These are phyloP conservation scores for Gilbertella persicaria DNA, from an alignment of 371 early-diverging fungal species.

Conservation along the genomic window DNA sequence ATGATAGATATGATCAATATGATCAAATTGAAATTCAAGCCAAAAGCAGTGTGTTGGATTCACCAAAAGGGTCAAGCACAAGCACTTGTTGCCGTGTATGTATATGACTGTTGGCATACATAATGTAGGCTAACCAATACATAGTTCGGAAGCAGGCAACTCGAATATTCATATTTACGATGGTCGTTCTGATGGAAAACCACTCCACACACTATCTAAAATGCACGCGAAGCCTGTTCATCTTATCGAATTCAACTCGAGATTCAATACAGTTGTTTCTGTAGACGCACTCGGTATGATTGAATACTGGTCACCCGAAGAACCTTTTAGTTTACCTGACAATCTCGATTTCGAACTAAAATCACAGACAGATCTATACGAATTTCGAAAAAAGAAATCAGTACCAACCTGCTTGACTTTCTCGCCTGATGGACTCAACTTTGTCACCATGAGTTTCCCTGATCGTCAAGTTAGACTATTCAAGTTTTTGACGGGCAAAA, in stretches of 20 bases:
- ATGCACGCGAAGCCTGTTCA: constrained; percentile 80
- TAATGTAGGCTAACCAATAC: background rate
- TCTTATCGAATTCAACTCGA: constrained; percentile 79
- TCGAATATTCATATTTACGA: constrained; percentile 81
- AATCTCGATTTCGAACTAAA: constrained; percentile 79
- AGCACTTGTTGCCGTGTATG: constrained; percentile 77
- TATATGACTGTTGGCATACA: background rate
- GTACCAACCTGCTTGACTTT: constrained; percentile 82
- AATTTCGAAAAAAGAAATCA: constrained; percentile 84
- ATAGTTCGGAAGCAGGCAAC: constrained; percentile 75
- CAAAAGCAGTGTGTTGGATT: constrained; percentile 85
- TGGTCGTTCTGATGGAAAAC: constrained; percentile 68
- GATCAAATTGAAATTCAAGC: constrained; percentile 77
- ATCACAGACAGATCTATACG: constrained; percentile 92
- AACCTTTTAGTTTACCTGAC: constrained; percentile 64
- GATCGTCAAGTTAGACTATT: constrained; percentile 91
- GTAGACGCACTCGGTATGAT: constrained; percentile 86
- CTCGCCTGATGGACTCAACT: constrained; percentile 78
- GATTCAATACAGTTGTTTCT: constrained; percentile 78
- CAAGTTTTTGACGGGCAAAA: constrained; percentile 80
- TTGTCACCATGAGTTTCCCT: constrained; percentile 84
- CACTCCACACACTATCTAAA: constrained; percentile 63
- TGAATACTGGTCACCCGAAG: constrained; percentile 90
- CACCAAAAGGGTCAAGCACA: constrained; percentile 82
- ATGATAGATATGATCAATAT: constrained; percentile 96